These are phyloP conservation scores for Jacaranda mimosifolia DNA, from an alignment of 257 asterid genomes.

Conservation along the genomic window DNA sequence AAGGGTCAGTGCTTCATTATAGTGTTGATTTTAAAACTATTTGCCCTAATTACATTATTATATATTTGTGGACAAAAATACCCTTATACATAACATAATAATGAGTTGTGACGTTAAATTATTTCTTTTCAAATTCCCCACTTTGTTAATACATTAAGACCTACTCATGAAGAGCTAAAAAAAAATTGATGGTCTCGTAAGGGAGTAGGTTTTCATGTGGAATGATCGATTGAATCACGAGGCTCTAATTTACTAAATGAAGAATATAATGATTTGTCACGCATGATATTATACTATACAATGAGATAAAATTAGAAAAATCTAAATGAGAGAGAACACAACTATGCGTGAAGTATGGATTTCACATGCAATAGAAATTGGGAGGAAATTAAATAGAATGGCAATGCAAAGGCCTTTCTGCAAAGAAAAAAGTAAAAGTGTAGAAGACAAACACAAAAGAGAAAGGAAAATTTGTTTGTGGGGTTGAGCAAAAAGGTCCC, in stretches of 20 bases:
- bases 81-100: no score
- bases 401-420: neutral
- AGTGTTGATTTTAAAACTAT: no score
- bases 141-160: neutral
- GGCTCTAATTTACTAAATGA: neutral
- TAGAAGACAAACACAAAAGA: conserved; percentile 5
- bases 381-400: neutral
- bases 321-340: neutral
- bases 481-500: neutral
- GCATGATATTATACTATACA: neutral
- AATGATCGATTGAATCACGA: no score
- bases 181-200: neutral
- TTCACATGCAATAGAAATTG: neutral
- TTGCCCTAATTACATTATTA: no score
- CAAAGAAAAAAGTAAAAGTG: neutral
- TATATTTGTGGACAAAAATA: no score
- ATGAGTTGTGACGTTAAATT: neutral
- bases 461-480: conserved; percentile 1
- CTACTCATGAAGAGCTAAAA: neutral
- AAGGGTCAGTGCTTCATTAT: no score
- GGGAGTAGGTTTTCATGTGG: neutral
- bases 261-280: neutral
- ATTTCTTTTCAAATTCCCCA: neutral
- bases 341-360: conserved; percentile 3
- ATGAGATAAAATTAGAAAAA: neutral